Conservation (phyloP, 2,329 filamentous ascomycete species). For the Bipolaris victoriae region DNA sequence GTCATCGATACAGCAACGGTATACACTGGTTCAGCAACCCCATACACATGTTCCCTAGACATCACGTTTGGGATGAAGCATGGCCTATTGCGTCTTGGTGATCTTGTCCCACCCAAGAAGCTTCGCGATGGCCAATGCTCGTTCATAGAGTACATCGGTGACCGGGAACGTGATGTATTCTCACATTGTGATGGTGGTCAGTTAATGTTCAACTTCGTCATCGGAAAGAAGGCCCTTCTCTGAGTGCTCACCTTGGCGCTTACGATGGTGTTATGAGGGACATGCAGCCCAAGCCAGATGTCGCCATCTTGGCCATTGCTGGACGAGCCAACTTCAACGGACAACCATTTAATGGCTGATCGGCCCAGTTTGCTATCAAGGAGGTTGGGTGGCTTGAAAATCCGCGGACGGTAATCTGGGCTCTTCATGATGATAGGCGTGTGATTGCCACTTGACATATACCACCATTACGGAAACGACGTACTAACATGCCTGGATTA, state of each 20-base stretch:
- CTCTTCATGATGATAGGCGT: conserved; percentile 10
- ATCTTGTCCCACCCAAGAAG: conserved; percentile 3
- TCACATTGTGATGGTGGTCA: conserved; percentile 12
- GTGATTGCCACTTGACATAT: too few species aligned
- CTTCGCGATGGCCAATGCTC: conserved; percentile 5
- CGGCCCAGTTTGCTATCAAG: conserved; percentile 9
- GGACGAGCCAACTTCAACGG: conserved; percentile 12
- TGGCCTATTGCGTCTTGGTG: conserved; percentile 4
- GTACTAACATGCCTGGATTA: too few species aligned
- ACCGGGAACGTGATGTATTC: not conserved
- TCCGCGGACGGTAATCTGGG: conserved; percentile 17
- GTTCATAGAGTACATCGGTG: conserved; percentile 4
- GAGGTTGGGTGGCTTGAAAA: conserved; percentile 4
- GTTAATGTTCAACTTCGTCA: conserved; percentile 13
- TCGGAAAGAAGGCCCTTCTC: not conserved
- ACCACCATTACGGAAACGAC: too few species aligned
- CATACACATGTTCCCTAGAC: conserved; percentile 9
- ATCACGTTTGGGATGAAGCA: conserved; percentile 10
- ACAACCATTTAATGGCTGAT: conserved; percentile 7
- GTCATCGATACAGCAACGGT: conserved; percentile 4
- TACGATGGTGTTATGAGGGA: conserved; percentile 12
- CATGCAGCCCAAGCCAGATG: conserved; percentile 13
- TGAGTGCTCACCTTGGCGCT: conserved; percentile 12
- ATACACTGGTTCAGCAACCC: conserved; percentile 3
- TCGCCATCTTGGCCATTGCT: conserved; percentile 8